Percentiles rank a stretch among this genome's conserved stretches.
phyloP scores from a whole-genome alignment of 306 rosid species.

The Quillaja saponaria region DNA sequence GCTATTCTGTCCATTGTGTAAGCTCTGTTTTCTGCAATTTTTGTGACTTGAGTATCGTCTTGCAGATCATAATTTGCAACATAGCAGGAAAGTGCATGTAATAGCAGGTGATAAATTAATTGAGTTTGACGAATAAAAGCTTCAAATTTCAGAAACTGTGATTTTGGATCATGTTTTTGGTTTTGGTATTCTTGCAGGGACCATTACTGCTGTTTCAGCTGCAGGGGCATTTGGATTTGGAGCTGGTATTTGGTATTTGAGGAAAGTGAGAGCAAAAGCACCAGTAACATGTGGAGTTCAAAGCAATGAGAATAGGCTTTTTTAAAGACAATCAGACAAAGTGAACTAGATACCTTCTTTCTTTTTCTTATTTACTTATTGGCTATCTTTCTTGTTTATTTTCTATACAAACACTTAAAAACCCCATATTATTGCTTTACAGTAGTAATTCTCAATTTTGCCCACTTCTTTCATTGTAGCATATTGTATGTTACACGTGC shows the following conservation, averaged over 20 bases:
- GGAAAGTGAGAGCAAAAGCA: conserved; percentile 74
- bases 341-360: conserved; percentile 28
- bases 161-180: conserved; percentile 8
- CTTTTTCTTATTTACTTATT: conserved; percentile 11
- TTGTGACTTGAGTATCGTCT: conserved; percentile 2
- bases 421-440: conserved; percentile 21
- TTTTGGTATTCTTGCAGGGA: conserved; percentile 44
- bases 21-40: background rate
- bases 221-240: conserved; percentile 84
- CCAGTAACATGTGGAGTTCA: conserved; percentile 92
- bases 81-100: conserved; percentile 50
- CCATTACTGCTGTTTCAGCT: conserved; percentile 64
- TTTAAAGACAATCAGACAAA: conserved; percentile 42
- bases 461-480: background rate
- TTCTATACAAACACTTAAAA: conserved; percentile 3
- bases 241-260: conserved; percentile 74
- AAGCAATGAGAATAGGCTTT: conserved; percentile 82
- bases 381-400: conserved; percentile 28
- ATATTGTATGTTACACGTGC: too few species aligned
- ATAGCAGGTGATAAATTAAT: conserved; percentile 67
- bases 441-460: conserved; percentile 26
- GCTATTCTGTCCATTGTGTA: background rate
- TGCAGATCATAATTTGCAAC: conserved; percentile 65
- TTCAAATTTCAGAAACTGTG: conserved; percentile 3
- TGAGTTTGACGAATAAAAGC: background rate